phyloP scores from a whole-genome alignment of 805 yeast species.

The Candida vaughaniae region DNA sequence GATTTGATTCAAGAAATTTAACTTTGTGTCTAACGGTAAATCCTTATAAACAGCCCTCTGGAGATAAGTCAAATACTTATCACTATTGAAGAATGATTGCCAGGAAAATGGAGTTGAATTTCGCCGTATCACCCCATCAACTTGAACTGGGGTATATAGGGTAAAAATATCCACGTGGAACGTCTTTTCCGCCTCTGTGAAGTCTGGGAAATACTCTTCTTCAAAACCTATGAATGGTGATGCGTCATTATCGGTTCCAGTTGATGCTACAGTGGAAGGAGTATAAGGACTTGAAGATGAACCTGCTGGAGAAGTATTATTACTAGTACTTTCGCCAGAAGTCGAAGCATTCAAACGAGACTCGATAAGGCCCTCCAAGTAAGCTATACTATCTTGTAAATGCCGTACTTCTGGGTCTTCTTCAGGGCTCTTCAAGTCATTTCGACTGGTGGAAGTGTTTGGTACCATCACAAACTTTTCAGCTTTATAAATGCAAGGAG shows the following conservation, averaged over 20 bases:
- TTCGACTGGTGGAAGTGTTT: not conserved
- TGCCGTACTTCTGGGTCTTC: not conserved
- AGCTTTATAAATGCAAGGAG: conserved; percentile 2
- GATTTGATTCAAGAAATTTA: conserved; percentile 10
- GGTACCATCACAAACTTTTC: not conserved
- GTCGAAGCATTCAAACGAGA: too few relatives aligned
- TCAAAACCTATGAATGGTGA: not conserved
- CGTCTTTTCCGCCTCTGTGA: conserved; percentile 1
- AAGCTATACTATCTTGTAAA: not conserved
- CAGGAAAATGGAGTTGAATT: conserved; percentile 11
- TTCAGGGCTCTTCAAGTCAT: not conserved
- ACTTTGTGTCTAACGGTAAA: conserved; percentile 8
- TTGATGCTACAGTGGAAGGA: not conserved
- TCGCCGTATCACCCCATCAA: conserved; percentile 8
- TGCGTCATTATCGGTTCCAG: not conserved
- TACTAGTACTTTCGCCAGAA: not conserved
- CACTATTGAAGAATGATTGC: conserved; percentile 9
- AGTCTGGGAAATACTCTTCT: not conserved
- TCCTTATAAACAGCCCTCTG: conserved; percentile 6
- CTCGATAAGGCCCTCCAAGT: not conserved
- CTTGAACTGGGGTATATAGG: conserved; percentile 5
- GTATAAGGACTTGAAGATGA: not conserved
- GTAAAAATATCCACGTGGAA: conserved; percentile 4
- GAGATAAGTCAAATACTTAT: conserved; percentile 3
- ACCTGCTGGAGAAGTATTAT: not conserved